Evolutionary conservation across 805 yeast genomes (phyloP), one percentile per base, ranked within the genome.

Genomic region (Kodamaea leandrae): DNA sequence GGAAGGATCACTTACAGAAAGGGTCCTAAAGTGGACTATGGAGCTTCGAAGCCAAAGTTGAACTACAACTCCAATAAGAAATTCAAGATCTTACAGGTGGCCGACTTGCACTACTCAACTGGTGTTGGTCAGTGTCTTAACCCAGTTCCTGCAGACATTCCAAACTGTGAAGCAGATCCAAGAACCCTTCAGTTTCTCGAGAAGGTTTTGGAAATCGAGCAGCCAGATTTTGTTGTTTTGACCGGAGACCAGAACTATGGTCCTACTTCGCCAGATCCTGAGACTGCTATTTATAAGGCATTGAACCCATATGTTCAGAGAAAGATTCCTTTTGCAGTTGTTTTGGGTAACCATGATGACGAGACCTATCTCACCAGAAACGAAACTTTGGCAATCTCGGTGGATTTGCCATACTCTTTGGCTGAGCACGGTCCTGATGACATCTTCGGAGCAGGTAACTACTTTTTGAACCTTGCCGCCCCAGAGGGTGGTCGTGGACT

Each of bases 231-330:
- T 18, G 91, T 88, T 0, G 87, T 89, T 0, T 66, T 88, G 43
- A 81, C 96, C 0, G 99, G 99, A 6, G 98, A 91, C 63, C 96
- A 88, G 58, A 73, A 91, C 0, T 86, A 78, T 72, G 98, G 97
- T 2, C 80, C 77, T 26, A 74, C 68, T 32, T 72, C 86, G 0
- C 88, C 86, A 8, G 98, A 91, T 55, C 72, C 96, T 0, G 83
- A 82, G 49, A 81, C 95, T 0, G 79, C 96, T 0, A 51, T 88
- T 13, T 71, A 84, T 44, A 91, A 93, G 57, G 86, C 82, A 0
- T 69, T 84, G 5, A 67, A 72, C 6, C 95, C 96, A 0, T 76
- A 86, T 17, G 73, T 90, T 14, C 53, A 66, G n/a, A 66, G 86
- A 37, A 62, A 72, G 37, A 82, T 90, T 6, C 97, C 97, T 2